A percentile compares a stretch with the other conserved stretches of the same genome.
These are phyloP conservation scores for Chlorella sp. DNA, from an alignment of 139 green algal species.

Conservation along the genomic window DNA sequence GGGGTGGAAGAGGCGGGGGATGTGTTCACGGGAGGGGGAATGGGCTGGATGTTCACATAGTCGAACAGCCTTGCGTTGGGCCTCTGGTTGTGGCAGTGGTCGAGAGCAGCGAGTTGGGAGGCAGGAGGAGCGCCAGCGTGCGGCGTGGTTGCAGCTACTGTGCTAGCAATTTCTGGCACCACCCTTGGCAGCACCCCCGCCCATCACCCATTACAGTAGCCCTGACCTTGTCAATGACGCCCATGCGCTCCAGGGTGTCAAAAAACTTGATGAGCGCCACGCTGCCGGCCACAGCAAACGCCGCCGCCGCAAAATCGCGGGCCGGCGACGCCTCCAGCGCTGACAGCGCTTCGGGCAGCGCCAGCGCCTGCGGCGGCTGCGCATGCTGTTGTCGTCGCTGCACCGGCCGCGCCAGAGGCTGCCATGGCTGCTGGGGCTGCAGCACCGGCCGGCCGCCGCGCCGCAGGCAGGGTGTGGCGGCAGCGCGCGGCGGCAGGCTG, in stretches of 20 bases:
- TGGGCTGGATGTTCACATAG: no score
- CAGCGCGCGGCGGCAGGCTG: not conserved
- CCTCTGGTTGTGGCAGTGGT: no score
- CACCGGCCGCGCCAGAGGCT: not conserved
- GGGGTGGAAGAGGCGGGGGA: not conserved
- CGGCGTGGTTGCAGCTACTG: no score
- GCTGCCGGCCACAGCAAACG: conserved; percentile 19
- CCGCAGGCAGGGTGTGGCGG: not conserved
- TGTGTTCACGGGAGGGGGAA: no score
- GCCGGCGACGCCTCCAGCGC: not conserved
- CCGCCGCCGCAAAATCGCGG: conserved; percentile 22
- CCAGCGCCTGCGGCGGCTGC: not conserved
- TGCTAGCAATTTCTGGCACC: no score
- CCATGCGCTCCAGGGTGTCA: conserved; percentile 30
- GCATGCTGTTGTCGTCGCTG: not conserved
- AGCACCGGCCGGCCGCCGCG: not conserved
- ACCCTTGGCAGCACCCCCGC: no score
- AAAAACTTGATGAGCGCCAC: conserved; percentile 40
- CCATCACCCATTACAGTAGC: no score
- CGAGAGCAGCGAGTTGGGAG: no score
- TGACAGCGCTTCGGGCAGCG: conserved; percentile 23
- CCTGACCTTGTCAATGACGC: conserved; percentile 38
- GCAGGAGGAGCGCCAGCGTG: no score
- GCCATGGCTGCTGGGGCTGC: not conserved
- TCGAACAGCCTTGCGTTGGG: no score